phyloP scores from a whole-genome alignment of 495 filamentous ascomycete species.

The Penicillium mononematosum region DNA sequence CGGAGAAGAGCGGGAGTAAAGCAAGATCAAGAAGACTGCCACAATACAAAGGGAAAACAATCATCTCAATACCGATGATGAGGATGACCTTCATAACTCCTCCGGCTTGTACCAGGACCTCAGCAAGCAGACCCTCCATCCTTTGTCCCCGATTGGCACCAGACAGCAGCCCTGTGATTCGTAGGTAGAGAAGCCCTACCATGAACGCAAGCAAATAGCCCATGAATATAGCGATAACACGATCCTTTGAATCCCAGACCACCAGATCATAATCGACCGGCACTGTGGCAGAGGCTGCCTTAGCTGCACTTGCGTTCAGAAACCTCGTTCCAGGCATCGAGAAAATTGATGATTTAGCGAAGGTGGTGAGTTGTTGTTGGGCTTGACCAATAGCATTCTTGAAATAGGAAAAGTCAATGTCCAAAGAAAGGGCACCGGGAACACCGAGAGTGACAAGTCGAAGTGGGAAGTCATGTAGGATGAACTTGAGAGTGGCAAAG shows the following conservation, averaged over 20 bases:
- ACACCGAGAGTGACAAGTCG: conserved; percentile 32
- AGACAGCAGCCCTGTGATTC: conserved; percentile 62
- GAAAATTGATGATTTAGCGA: conserved; percentile 23
- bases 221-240: conserved; percentile 72
- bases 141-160: conserved; percentile 63
- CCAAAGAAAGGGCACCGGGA: conserved; percentile 22
- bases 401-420: conserved; percentile 17
- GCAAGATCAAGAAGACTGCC: conserved; percentile 87
- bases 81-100: conserved; percentile 97
- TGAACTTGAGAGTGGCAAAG: conserved; percentile 29
- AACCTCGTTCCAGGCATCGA: conserved; percentile 28
- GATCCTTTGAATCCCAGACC: conserved; percentile 74
- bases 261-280: conserved; percentile 60
- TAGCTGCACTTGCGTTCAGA: conserved; percentile 24
- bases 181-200: conserved; percentile 74
- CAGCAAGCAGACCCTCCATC: conserved; percentile 75
- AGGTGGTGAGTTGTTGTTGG: conserved; percentile 24
- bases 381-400: conserved; percentile 13
- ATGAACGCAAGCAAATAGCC: conserved; percentile 77
- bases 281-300: conserved; percentile 20
- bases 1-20: conserved; percentile 81
- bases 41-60: conserved; percentile 93
- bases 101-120: conserved; percentile 84
- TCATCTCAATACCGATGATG: conserved; percentile 99
- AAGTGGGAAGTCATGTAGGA: conserved; percentile 43